phyloP scores from a whole-genome alignment of 2,329 filamentous ascomycete genomes.

The Penicillium sp. region DNA sequence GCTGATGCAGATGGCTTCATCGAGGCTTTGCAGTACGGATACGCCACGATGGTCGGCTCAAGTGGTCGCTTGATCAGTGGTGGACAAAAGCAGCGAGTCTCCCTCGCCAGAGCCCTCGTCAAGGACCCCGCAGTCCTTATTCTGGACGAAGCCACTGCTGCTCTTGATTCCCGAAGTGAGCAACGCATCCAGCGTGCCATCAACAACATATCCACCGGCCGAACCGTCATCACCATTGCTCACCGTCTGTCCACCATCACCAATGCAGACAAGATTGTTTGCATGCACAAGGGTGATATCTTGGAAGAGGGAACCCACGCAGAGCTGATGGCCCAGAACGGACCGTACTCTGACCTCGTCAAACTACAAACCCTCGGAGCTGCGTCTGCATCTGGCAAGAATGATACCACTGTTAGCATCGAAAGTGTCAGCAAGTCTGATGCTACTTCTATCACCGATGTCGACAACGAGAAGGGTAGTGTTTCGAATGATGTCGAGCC shows the following conservation, averaged over 20 bases:
- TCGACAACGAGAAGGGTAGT: slow-evolving; percentile 22
- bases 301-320: slow-evolving; percentile 55
- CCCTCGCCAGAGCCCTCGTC: slow-evolving; percentile 76
- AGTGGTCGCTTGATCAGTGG: slow-evolving; percentile 73
- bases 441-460: slow-evolving; percentile 27
- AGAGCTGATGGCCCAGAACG: slow-evolving; percentile 53
- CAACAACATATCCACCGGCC: slow-evolving; percentile 56
- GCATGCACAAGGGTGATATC: slow-evolving; percentile 55
- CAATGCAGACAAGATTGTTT: slow-evolving; percentile 58
- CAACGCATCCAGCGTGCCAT: slow-evolving; percentile 56
- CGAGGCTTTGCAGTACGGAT: slow-evolving; percentile 49
- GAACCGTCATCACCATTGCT: slow-evolving; percentile 75
- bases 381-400: slow-evolving; percentile 47
- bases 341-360: slow-evolving; percentile 27
- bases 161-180: slow-evolving; percentile 59
- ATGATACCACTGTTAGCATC: slow-evolving; percentile 53
- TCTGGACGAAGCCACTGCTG: slow-evolving; percentile 76
- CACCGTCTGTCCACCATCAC: slow-evolving; percentile 57
- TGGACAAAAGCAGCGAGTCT: slow-evolving; percentile 78
- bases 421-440: slow-evolving; percentile 32
- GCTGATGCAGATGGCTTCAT: slow-evolving; percentile 57
- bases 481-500: slow-evolving; percentile 8
- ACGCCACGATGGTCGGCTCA: slow-evolving; percentile 73
- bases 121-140: slow-evolving; percentile 71
- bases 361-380: slow-evolving; percentile 52